phyloP scores from a whole-genome alignment of 805 yeast species.

The Yamadazyma sp. region DNA sequence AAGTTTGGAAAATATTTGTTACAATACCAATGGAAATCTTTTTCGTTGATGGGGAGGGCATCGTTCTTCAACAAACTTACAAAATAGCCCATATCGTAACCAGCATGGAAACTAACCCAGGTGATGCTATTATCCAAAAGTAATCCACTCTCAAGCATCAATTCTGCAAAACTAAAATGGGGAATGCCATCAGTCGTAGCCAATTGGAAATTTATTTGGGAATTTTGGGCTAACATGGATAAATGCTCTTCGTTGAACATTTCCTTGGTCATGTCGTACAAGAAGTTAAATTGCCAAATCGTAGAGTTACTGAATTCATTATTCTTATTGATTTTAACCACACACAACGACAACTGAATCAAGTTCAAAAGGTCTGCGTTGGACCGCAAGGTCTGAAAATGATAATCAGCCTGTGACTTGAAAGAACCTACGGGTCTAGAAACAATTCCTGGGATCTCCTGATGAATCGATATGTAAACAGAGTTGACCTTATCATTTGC shows the following conservation, averaged over 20 bases:
- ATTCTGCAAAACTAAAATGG: slow-evolving; percentile 76
- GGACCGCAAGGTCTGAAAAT: slow-evolving; percentile 90
- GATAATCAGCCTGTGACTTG: slow-evolving; percentile 86
- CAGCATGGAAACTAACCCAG: slow-evolving; percentile 92
- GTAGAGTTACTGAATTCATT: slow-evolving; percentile 62
- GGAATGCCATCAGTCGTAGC: slow-evolving; percentile 79
- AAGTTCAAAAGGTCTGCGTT: slow-evolving; percentile 85
- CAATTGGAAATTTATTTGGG: slow-evolving; percentile 71
- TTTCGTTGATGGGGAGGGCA: slow-evolving; percentile 75
- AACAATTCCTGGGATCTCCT: slow-evolving; percentile 94
- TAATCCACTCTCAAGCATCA: slow-evolving; percentile 82
- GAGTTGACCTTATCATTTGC: slow-evolving; percentile 48
- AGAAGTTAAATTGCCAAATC: slow-evolving; percentile 97
- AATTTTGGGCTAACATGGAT: slow-evolving; percentile 75
- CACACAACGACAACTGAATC: slow-evolving; percentile 64
- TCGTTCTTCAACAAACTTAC: slow-evolving; percentile 73
- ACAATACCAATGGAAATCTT: slow-evolving; percentile 73
- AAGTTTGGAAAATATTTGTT: slow-evolving; percentile 74
- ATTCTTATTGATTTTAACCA: slow-evolving; percentile 32
- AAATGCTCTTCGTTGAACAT: slow-evolving; percentile 88
- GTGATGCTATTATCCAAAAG: slow-evolving; percentile 66
- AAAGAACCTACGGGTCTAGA: slow-evolving; percentile 96
- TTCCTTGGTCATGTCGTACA: slow-evolving; percentile 70
- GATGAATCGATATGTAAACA: slow-evolving; percentile 68
- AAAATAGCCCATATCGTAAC: slow-evolving; percentile 92